A percentile compares a stretch with the other conserved stretches of the same genome.
Conservation (phyloP, 805 yeast genomes). For the Saturnispora serradocipensis region DNA sequence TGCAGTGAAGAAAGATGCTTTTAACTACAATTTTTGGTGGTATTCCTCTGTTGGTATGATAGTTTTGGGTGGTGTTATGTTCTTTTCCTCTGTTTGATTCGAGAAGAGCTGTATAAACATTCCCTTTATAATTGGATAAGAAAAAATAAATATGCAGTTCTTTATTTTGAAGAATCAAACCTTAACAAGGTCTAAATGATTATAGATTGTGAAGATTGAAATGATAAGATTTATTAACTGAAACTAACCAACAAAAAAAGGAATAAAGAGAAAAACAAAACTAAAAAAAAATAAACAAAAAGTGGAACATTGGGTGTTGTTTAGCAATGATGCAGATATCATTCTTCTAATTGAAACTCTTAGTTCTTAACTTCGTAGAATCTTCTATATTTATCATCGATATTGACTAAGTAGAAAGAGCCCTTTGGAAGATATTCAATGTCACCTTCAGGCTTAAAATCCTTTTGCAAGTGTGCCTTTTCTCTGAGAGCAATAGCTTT, state of each 20-base stretch:
- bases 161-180: neutral
- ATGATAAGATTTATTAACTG: neutral
- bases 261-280: neutral
- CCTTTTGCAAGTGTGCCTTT: conserved; percentile 74
- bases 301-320: neutral
- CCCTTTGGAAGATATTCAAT: conserved; percentile 65
- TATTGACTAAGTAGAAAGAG: conserved; percentile 70
- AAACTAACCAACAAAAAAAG: neutral
- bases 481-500: conserved; percentile 80
- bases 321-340: neutral
- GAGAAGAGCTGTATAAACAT: neutral
- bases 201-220: neutral
- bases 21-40: conserved; percentile 46
- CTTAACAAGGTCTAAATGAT: too few relatives aligned
- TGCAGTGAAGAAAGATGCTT: conserved; percentile 40
- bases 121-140: neutral
- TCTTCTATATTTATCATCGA: conserved; percentile 89
- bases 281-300: neutral
- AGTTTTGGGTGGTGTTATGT: conserved; percentile 24
- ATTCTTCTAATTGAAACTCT: conserved; percentile 6
- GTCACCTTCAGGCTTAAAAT: conserved; percentile 70
- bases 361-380: conserved; percentile 60
- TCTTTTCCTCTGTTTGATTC: conserved; percentile 11
- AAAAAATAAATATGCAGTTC: neutral
- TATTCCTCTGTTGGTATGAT: conserved; percentile 40